Base-by-base conservation (phyloP, 768 basidiomycete genomes). In the Termitomyces sp. region DNA sequence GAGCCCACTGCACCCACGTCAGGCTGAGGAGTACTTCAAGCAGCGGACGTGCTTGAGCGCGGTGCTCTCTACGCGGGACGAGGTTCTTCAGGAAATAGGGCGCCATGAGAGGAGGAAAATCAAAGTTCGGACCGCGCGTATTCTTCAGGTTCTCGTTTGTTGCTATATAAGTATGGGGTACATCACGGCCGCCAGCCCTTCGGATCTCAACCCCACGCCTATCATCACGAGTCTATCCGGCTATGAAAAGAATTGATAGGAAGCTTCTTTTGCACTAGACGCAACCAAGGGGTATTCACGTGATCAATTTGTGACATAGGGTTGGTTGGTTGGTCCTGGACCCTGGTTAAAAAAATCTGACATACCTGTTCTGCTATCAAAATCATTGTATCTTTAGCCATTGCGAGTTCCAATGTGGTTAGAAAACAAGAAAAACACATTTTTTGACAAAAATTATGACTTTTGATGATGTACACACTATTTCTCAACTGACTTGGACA, bases 1-100 rank as follows among this genome's bases (percentile, higher is more conserved):
- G 78, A 4, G 79, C 79, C 74, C 79, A 82, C 62, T 87, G 85
- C 4, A 82, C 62, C 71, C 72, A 81, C 1, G 77, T 82, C 50
- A 88, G 64, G 10, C 66, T 64, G 18, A 51, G 55, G 47, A 87
- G 65, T 9, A 79, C 83, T 6, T 70, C 65, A 39, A 83, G 64
- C 33, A 84, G 59, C 2, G 81, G 77, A 39, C 76, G 68, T 39
- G 74, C 63, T 47, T 69, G 65, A 12, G 63, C 57, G 14, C 71
- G 66, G 46, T 67, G 66, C 57, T 87, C 83, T 60, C 74, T 76
- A 56, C 65, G 74, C 22, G 84, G 84, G 46, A 84, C 50, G 63
- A 85, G 69, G 54, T 75, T 83, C 46, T 54, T 64, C 37, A 69
- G 60, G 54, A 85, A 85, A 66, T 74, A 75, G 5, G 82, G 82